Base-by-base conservation (phyloP, 2,329 filamentous ascomycete species). In the Beauveria australis region DNA sequence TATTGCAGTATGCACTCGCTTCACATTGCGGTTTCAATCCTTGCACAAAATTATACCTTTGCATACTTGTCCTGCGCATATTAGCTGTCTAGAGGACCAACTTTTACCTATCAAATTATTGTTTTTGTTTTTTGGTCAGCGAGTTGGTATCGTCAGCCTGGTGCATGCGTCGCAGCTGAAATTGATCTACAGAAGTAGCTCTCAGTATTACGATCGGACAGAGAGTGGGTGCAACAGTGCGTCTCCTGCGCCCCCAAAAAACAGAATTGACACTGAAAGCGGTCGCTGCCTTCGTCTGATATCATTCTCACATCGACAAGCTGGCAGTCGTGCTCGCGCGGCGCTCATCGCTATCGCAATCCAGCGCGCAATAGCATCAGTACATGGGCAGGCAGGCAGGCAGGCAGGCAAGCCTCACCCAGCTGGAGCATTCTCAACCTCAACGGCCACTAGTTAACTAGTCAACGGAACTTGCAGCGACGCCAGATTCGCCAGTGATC, bases 401-500 rank as follows among this genome's bases (percentile, higher is more conserved):
- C 19, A 22, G 22, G 22, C 3, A 40, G 40, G 10, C 49, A 40
- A 14, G 33, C 33, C 33, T 22, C 16, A 18, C 43, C 43, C 30
- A 47, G 54, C 55, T 5, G 55, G 46, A 59, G 47, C 37, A 24
- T 51, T 51, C 40, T 37, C 33, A 37, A 37, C 33, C 26, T 41
- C 55, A 18, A 19, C n/a, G 8, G 54, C 10, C 43, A 37, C 55
- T 49, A 58, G 46, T 22, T 16, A 52, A 37, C 55, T 49, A 58
- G 55, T 33, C 22, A 52, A 41, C 43, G 37, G 51, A 49, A 26
- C 55, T 26, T 18, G 24, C 19, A 16, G 33, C 55, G 22, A 57
- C 46, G 18, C 30, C 54, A 49, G 54, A 57, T 57, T 43, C 24
- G 47, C 46, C 30, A 30, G 46, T 19, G 55, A 58, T 58, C 55